Evolutionary conservation across 2,329 filamentous ascomycete species (phyloP).

Genomic region (Biscogniauxia marginata): DNA sequence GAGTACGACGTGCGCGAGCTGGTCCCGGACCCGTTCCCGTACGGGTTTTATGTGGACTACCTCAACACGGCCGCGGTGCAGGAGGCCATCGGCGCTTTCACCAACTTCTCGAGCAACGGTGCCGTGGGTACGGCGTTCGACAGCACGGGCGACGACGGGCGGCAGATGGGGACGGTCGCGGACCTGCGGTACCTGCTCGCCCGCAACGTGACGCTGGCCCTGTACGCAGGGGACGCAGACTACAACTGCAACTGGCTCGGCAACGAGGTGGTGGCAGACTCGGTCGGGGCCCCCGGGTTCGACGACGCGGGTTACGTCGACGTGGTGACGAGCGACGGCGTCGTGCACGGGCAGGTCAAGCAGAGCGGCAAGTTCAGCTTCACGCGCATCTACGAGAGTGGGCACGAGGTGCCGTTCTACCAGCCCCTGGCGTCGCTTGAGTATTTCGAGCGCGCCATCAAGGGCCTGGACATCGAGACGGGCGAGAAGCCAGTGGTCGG

Average conservation of each 20-base stretch:
- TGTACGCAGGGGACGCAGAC: conserved; percentile 34
- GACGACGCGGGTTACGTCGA: conserved; percentile 46
- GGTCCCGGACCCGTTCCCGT: conserved; percentile 56
- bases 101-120: conserved; percentile 54
- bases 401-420: conserved; percentile 51
- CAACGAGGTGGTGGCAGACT: conserved; percentile 25
- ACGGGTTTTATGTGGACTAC: conserved; percentile 53
- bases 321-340: conserved; percentile 37
- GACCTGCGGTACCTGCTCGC: conserved; percentile 24
- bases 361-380: conserved; percentile 51
- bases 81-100: conserved; percentile 56
- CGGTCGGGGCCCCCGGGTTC: conserved; percentile 42
- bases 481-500: conserved; percentile 30
- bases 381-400: conserved; percentile 43
- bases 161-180: conserved; percentile 26
- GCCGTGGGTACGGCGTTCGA: conserved; percentile 54
- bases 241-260: conserved; percentile 37
- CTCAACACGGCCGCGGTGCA: conserved; percentile 55
- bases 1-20: conserved; percentile 61
- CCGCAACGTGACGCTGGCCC: conserved; percentile 23
- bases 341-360: conserved; percentile 53
- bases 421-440: conserved; percentile 49
- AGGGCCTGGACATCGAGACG: conserved; percentile 49
- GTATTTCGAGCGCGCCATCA: conserved; percentile 48
- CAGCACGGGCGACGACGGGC: conserved; percentile 49